phyloP scores from a whole-genome alignment of 805 yeast species.

The Teunomyces kruisii region DNA sequence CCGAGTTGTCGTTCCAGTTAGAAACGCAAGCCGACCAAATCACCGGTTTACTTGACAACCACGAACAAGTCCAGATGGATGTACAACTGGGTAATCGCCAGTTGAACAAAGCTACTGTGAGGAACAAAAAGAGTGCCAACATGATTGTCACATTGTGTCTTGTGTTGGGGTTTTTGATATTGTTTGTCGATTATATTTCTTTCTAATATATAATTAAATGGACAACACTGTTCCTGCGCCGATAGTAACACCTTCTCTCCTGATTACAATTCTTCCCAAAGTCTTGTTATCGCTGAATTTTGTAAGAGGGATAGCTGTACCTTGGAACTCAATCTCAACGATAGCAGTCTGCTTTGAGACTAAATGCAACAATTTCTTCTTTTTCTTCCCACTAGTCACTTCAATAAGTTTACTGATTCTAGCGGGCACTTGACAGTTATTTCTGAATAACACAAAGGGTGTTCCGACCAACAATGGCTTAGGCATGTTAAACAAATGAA shows the following conservation, averaged over 20 bases:
- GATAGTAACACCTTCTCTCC: slow-evolving; percentile 67
- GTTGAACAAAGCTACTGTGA: slow-evolving; percentile 63
- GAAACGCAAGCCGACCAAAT: slow-evolving; percentile 72
- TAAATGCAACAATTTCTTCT: slow-evolving; percentile 47
- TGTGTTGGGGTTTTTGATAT: slow-evolving; percentile 52
- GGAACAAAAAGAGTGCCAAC: slow-evolving; percentile 59
- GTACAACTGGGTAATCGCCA: slow-evolving; percentile 70
- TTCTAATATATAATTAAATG: slow-evolving; percentile 14
- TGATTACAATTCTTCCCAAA: slow-evolving; percentile 66
- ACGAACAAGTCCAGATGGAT: slow-evolving; percentile 63
- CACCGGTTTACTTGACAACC: slow-evolving; percentile 59
- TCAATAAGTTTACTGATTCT: slow-evolving; percentile 49
- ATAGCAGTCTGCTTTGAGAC: slow-evolving; percentile 58
- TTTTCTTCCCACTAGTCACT: slow-evolving; percentile 19
- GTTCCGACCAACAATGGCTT: slow-evolving; percentile 81
- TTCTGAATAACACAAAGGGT: slow-evolving; percentile 73
- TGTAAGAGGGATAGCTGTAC: slow-evolving; percentile 52
- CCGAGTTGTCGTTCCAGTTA: slow-evolving; percentile 72
- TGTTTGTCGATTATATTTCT: slow-evolving; percentile 52
- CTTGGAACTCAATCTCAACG: slow-evolving; percentile 54
- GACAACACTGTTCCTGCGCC: slow-evolving; percentile 57
- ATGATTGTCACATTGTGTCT: slow-evolving; percentile 56
- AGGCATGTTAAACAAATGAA: slow-evolving; percentile 43
- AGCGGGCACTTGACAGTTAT: slow-evolving; percentile 71
- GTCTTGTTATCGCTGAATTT: slow-evolving; percentile 46